These are phyloP conservation scores for Dichotomopilus funicola DNA, from an alignment of 2,329 filamentous ascomycete species.

Conservation along the genomic window DNA sequence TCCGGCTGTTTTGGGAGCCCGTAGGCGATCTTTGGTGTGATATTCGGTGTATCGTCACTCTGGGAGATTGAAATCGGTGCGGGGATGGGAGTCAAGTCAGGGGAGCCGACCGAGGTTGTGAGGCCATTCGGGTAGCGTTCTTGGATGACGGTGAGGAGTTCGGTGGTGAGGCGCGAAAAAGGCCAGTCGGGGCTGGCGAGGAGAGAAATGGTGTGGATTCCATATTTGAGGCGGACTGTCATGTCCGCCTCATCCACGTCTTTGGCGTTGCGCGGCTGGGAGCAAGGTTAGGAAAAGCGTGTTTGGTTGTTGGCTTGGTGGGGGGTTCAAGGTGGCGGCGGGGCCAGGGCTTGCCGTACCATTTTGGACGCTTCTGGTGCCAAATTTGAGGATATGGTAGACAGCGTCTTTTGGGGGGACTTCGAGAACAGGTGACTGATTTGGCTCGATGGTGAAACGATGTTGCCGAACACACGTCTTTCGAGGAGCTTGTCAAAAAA, in stretches of 20 bases:
- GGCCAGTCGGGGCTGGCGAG: conserved; percentile 53
- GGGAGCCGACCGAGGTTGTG: conserved; percentile 29
- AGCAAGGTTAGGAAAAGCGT: not conserved
- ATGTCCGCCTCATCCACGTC: conserved; percentile 40
- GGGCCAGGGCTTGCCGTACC: too few species aligned
- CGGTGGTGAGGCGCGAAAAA: conserved; percentile 50
- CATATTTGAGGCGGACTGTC: conserved; percentile 67
- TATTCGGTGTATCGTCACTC: too few species aligned
- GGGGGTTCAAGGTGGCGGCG: too few species aligned
- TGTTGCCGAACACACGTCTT: too few species aligned
- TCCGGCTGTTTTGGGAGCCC: conserved; percentile 39
- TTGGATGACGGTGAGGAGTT: conserved; percentile 52
- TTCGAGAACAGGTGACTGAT: too few species aligned
- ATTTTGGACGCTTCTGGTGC: too few species aligned
- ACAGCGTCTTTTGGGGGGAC: too few species aligned
- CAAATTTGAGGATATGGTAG: too few species aligned
- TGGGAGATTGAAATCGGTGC: too few species aligned
- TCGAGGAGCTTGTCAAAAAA: too few species aligned
- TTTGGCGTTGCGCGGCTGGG: conserved; percentile 13
- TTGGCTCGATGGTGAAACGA: too few species aligned
- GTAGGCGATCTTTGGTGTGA: conserved; percentile 34
- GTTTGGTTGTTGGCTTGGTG: not conserved
- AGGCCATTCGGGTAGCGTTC: conserved; percentile 53
- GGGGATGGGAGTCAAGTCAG: conserved; percentile 28
- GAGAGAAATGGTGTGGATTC: conserved; percentile 63